Evolutionary conservation across 805 yeast genomes (phyloP).

Genomic region (Monosporozyma unispora): DNA sequence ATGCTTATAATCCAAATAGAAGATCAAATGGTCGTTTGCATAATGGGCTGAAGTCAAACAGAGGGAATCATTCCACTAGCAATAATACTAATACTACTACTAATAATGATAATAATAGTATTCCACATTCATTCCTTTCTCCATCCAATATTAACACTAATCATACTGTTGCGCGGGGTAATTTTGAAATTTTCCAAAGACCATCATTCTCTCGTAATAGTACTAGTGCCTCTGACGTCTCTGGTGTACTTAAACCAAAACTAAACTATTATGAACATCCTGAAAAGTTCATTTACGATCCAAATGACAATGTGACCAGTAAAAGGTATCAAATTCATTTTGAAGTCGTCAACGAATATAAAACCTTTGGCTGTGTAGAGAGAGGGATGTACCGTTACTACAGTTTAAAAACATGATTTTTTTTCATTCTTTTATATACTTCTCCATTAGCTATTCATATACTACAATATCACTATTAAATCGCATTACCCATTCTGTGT

Average conservation of each 20-base stretch:
- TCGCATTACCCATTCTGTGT: background rate
- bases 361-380: conserved; percentile 35
- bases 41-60: background rate
- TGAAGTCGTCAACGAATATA: conserved; percentile 30
- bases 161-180: background rate
- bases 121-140: background rate
- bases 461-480: background rate
- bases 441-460: background rate
- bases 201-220: background rate
- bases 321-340: conserved; percentile 22
- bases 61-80: background rate
- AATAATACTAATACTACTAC: background rate
- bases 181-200: background rate
- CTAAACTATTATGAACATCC: conserved; percentile 17
- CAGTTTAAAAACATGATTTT: conserved; percentile 30
- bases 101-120: no score
- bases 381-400: conserved; percentile 38
- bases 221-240: background rate
- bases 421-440: no score
- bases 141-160: background rate
- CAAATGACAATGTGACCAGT: conserved; percentile 19
- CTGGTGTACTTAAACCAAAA: conserved; percentile 1
- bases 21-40: background rate
- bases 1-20: background rate
- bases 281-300: conserved; percentile 21